A percentile compares a stretch with the other conserved stretches of the same genome.
phyloP scores from a whole-genome alignment of 1,139 yeast genomes.

The Candida sp. region DNA sequence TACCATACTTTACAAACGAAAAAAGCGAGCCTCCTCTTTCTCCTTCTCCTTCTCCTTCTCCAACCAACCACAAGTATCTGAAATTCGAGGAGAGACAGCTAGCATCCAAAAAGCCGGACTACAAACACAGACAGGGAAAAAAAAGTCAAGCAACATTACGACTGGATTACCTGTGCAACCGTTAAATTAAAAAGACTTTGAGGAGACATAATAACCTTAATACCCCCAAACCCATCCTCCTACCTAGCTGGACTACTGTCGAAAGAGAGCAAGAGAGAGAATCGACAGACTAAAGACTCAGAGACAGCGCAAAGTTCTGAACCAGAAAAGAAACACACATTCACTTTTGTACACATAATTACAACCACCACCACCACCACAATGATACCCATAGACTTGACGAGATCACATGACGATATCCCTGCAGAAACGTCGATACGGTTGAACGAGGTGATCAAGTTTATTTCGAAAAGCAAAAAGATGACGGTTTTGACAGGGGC shows the following conservation, averaged over 20 bases:
- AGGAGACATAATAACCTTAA: too few relatives aligned
- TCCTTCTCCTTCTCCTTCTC: too few relatives aligned
- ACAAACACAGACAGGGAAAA: neutral
- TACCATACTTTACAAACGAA: neutral
- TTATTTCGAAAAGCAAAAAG: conserved; percentile 52
- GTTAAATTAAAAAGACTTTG: too few relatives aligned
- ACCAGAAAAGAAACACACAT: too few relatives aligned
- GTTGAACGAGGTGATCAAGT: conserved; percentile 42
- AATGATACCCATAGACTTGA: conserved; percentile 39
- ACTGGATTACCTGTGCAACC: neutral
- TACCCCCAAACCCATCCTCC: too few relatives aligned
- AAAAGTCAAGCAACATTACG: neutral
- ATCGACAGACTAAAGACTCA: too few relatives aligned
- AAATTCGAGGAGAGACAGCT: neutral
- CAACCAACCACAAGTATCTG: neutral
- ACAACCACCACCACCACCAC: neutral
- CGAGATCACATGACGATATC: conserved; percentile 13
- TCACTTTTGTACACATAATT: neutral
- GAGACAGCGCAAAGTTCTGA: too few relatives aligned
- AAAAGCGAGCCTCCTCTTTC: too few relatives aligned
- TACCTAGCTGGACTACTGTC: too few relatives aligned
- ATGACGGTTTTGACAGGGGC: conserved; percentile 85
- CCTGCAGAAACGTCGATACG: conserved; percentile 22
- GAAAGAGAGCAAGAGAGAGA: too few relatives aligned
- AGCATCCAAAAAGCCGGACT: neutral